Evolutionary conservation across 352 stramenopile species (phyloP), one percentile per base, ranked within the genome.

Genomic region (Globisporangium irregulare): DNA sequence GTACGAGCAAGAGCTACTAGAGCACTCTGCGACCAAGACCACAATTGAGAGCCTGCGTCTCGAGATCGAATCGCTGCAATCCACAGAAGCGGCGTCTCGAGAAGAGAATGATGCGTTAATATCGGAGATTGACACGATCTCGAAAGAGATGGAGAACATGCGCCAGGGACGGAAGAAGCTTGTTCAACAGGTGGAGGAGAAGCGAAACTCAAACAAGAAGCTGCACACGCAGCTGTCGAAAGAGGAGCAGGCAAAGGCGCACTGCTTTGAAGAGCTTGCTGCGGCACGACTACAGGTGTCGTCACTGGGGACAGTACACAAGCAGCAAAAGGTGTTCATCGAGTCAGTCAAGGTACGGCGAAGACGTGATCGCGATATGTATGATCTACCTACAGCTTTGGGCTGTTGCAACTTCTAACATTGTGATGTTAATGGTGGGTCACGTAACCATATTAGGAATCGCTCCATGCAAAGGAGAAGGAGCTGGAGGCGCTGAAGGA

Each of bases 101-200:
- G 82, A 93, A 70, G 87, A 93, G 65, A 94, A 92, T 53, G 87
- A 94, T 53, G 84, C 84, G 0, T 63, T 94, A 22, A 71, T 93
- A 14, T 58, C 74, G 3, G 88, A 95, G 67, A 92, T 95, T 59
- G 84, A 92, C 22, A 80, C 78, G 8, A 77, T 94, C 25, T 66
- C 64, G 27, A 84, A 83, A 48, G 82, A 92, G 32, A 65, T 93
- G 41, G 82, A 93, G 43, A 67, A 77, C 14, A 64, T 81, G 59
- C 84, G 86, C 8, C 80, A 90, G 41, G 73, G 73, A 27, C 83
- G 87, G 7, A 93, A 92, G 69, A 95, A 93, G 67, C 76, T 90
- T 18, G 25, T 86, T 36, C 79, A 91, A 59, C 87, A 95, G 58
- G 73, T 94, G 32, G 83, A 92, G 41, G 86, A 94, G 38, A 93